Evolutionary conservation across 768 basidiomycete species (phyloP), one percentile per base, ranked within the genome.

Genomic region (Sporobolomyces pararoseus): DNA sequence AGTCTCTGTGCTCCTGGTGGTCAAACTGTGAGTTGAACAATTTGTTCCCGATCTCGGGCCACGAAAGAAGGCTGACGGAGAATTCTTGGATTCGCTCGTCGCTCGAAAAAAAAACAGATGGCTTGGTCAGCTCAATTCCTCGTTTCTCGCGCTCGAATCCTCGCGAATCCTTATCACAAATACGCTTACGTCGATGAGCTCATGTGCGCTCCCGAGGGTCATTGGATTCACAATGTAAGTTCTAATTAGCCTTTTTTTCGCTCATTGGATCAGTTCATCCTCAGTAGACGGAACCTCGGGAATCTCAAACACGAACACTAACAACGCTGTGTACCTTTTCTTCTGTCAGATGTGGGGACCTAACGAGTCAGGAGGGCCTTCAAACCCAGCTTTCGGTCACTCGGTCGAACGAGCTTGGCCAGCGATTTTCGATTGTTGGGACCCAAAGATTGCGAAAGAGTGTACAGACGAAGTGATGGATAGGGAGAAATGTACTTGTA

Each of bases 91-190:
- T 17, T 9, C 39, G 39, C 17, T 42, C n/a, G n/a, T n/a, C n/a
- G n/a, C n/a, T n/a, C n/a, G n/a, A n/a, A n/a, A n/a, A n/a, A n/a
- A n/a, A n/a, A n/a, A 42, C 42, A 79, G 79, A 66, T 71, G 7
- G 78, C 78, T 17, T 80, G 78, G 78, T 77, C 76, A 7, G 78
- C 71, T 7, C 79, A 80, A 58, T 77, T 79, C 63, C 53, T 73
- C 52, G 79, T 74, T 14, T 77, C 78, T 2, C 65, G 75, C 3
- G 60, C 71, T 29, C 55, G 79, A 16, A 79, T 80, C 53, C 62
- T 76, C 31, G 68, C 73, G 7, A 78, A 77, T 60, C 51, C 70
- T 10, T 69, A 73, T 27, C 21, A 42, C 31, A 69, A 70, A 27
- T 80, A 78, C 59, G 51, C 57, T 1, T n/a, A 32, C 5, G 10